Evolutionary conservation across 768 basidiomycete species (phyloP), one percentile per base, ranked within the genome.

Genomic region (Hygrocybe coccinea): DNA sequence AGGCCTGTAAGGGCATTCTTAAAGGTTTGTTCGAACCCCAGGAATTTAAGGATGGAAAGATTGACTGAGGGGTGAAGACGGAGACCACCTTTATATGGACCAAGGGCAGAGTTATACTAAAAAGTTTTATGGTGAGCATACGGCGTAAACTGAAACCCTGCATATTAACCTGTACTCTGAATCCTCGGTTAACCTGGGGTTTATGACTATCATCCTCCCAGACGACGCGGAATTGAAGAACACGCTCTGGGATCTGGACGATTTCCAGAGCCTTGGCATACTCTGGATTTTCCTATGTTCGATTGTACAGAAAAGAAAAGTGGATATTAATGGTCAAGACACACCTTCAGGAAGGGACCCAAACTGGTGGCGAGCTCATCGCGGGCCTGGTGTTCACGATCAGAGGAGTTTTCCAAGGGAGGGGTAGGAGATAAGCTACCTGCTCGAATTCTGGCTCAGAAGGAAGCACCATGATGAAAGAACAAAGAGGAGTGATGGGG

Each of bases 1-100:
- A 87, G 74, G 33, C 86, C 86, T 12, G 87, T 88, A 24, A 89
- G 76, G 36, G 87, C 87, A 71, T 89, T 87, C 73, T 87, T 87
- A 80, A 87, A 87, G 58, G 79, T 83, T 69, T 89, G 87, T 72
- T 89, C 87, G 71, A 87, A 86, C 44, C 86, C 87, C 60, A 89
- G 80, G 83, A 89, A 89, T 68, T 89, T 89, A 70, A 89, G 80
- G 74, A 89, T 87, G 62, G 84, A 86, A 37, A 89, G 79, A 75
- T 87, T 88, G 73, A 89, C 87, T 51, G 83, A 81, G 58, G 86
- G 85, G 76, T 88, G 86, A 50, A 89, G 79, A 60, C 87, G 83
- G 62, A 88, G 81, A 70, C 86, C 86, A 59, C 87, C 87, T 70
- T 87, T 86, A 78, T 87, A 87, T 41, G 87, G 87, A 53, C 87